Evolutionary conservation across 257 asterid species (phyloP), one percentile per base, ranked within the genome.

Genomic region (Jaltomata sinuosa): DNA sequence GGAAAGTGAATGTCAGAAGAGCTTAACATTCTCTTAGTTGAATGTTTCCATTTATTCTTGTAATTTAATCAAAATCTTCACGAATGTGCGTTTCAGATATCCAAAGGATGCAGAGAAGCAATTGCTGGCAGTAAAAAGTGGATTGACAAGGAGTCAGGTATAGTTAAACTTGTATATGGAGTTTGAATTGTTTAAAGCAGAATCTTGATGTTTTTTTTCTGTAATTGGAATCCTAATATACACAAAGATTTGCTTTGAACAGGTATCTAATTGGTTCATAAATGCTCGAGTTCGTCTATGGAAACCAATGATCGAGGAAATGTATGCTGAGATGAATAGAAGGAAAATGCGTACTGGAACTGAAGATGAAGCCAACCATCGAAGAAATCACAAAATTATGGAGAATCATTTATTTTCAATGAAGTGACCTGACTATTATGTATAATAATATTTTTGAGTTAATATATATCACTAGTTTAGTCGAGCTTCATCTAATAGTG

Each of bases 271-370:
- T 69, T 95, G 98, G 99, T 95, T 95, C 64, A 95, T 95, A 87
- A 95, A 95, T 85, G 99, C 99, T 2, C 91, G 98, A 7, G 99
- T 95, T 47, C 93, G 98, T 12, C 92, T 95, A 8, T 95, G 99
- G 99, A 95, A 95, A 82, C 99, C 99, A 12, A 90, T 95, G 98
- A 94, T 95, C 32, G 99, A 95, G 90, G 99, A 95, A 84, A 94
- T 94, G 99, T 94, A 91, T 65, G 92, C 94, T 0, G 99, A 95
- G 91, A 93, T 94, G 94, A 93, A 91, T 83, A 84, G 92, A 82
- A 88, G 97, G 81, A 92, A 87, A 83, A 83, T 84, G 72, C 88
- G 74, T 0, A 86, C 84, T 50, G 85, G 78, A 34, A 87, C 89
- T n/a, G 94, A 89, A 77, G 92, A 85, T 68, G 72, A 27, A 27